These are phyloP conservation scores for Coffea canephora DNA, from an alignment of 257 asterid genomes.

Conservation along the genomic window DNA sequence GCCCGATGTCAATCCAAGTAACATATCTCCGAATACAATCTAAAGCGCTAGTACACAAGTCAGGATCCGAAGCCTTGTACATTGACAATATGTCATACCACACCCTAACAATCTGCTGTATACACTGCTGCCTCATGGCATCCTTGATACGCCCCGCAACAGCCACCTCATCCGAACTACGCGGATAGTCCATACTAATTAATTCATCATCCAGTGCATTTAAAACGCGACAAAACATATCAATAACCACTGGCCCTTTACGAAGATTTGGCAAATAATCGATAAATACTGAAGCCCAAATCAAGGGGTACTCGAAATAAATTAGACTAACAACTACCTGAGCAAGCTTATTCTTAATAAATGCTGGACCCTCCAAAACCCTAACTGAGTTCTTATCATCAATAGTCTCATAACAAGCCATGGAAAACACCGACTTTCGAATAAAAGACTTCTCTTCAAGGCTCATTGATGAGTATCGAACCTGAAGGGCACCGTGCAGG, in stretches of 20 bases:
- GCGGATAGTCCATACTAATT: slow-evolving; percentile 79
- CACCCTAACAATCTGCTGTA: slow-evolving; percentile 70
- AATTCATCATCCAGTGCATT: slow-evolving; percentile 78
- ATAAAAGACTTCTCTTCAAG: slow-evolving; percentile 69
- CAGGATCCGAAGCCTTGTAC: slow-evolving; percentile 68
- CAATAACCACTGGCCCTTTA: slow-evolving; percentile 72
- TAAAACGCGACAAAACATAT: slow-evolving; percentile 91
- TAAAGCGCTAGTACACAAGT: slow-evolving; percentile 68
- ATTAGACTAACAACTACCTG: slow-evolving; percentile 84
- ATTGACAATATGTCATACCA: slow-evolving; percentile 67
- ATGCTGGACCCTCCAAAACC: slow-evolving; percentile 72
- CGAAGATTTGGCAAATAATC: slow-evolving; percentile 70
- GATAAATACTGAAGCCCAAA: slow-evolving; percentile 85
- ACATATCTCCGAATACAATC: slow-evolving; percentile 71
- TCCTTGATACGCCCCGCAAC: slow-evolving; percentile 75
- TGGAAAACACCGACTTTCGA: slow-evolving; percentile 64
- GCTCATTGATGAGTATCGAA: slow-evolving; percentile 61
- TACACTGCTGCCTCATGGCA: slow-evolving; percentile 90
- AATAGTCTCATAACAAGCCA: slow-evolving; percentile 61
- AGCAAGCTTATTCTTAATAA: slow-evolving; percentile 87
- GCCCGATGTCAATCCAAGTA: slow-evolving; percentile 91
- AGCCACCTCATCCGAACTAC: slow-evolving; percentile 62
- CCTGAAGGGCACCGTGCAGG: slow-evolving; percentile 70
- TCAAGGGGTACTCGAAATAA: slow-evolving; percentile 71
- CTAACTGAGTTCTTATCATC: slow-evolving; percentile 45